Evolutionary conservation across 306 rosid species (phyloP).

Genomic region (Prosopis cineraria): DNA sequence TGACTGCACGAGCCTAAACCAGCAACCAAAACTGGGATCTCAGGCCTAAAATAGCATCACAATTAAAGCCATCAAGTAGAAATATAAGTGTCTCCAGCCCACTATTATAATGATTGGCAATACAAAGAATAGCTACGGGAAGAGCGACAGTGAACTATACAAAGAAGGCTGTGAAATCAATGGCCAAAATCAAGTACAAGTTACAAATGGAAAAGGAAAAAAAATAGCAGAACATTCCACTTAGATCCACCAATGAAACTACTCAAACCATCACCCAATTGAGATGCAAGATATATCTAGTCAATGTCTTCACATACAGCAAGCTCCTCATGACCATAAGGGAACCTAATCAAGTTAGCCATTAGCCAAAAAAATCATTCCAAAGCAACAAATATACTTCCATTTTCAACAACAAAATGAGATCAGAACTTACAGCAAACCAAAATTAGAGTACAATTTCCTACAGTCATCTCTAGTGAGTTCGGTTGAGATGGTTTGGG

Average conservation of each 20-base stretch:
- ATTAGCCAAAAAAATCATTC: slow-evolving; percentile 27
- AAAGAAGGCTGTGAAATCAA: background rate
- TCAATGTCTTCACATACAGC: slow-evolving; percentile 94
- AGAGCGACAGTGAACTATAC: background rate
- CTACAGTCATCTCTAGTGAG: slow-evolving; percentile 95
- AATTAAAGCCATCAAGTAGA: slow-evolving; percentile 9
- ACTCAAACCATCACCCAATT: slow-evolving; percentile 9
- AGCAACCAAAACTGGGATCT: slow-evolving; percentile 28
- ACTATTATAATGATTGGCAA: background rate
- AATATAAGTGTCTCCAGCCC: background rate
- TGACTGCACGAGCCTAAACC: slow-evolving; percentile 73
- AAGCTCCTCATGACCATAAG: slow-evolving; percentile 97
- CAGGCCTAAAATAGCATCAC: background rate
- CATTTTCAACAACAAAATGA: slow-evolving; percentile 5
- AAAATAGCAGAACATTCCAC: background rate
- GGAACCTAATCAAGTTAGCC: slow-evolving; percentile 58
- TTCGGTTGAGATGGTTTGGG: no score
- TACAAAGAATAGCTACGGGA: slow-evolving; percentile 12
- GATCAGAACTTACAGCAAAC: slow-evolving; percentile 75
- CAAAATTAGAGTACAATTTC: slow-evolving; percentile 88
- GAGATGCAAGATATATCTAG: slow-evolving; percentile 63
- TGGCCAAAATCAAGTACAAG: slow-evolving; percentile 9
- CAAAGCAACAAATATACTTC: slow-evolving; percentile 22
- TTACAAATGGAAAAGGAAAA: background rate
- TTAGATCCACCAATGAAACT: slow-evolving; percentile 9